Percentiles rank a stretch among this genome's conserved stretches.
These are phyloP conservation scores for Alternaria conjuncta DNA, from an alignment of 2,329 filamentous ascomycete species.

Conservation along the genomic window DNA sequence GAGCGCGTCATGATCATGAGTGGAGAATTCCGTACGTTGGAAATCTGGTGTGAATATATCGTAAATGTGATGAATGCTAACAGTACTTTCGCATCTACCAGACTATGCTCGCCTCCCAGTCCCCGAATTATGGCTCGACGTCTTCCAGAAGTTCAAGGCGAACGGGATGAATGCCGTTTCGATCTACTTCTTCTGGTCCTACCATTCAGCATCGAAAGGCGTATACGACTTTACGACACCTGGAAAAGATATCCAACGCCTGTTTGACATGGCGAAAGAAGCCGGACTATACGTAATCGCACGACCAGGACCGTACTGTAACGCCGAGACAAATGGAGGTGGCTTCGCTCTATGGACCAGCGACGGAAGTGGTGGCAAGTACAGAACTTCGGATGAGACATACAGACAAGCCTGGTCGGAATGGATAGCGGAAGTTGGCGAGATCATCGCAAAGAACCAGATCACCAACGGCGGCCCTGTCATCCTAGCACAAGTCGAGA, in stretches of 20 bases:
- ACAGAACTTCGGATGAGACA: conserved; percentile 53
- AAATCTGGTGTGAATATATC: no score
- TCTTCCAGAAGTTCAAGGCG: conserved; percentile 62
- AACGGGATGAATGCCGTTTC: conserved; percentile 61
- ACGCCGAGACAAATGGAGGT: conserved; percentile 59
- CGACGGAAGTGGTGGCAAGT: conserved; percentile 55
- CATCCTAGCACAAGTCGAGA: conserved; percentile 61
- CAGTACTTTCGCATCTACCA: not conserved
- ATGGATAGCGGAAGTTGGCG: conserved; percentile 56
- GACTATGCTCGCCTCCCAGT: conserved; percentile 61
- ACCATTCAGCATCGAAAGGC: conserved; percentile 54
- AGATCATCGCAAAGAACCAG: conserved; percentile 58
- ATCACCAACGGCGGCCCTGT: conserved; percentile 60
- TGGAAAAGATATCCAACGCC: conserved; percentile 58
- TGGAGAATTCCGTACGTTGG: conserved; percentile 56
- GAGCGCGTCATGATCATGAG: conserved; percentile 57
- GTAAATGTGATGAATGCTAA: not conserved
- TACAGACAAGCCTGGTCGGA: conserved; percentile 57
- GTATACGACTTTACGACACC: conserved; percentile 59
- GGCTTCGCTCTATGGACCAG: conserved; percentile 56
- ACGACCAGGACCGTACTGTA: conserved; percentile 59
- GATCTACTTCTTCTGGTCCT: conserved; percentile 61
- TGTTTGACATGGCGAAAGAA: conserved; percentile 60
- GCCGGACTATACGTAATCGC: conserved; percentile 61
- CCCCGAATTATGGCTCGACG: conserved; percentile 61